Conservation (phyloP, 2,329 filamentous ascomycete species). For the Scolecobasidium constrictum region DNA sequence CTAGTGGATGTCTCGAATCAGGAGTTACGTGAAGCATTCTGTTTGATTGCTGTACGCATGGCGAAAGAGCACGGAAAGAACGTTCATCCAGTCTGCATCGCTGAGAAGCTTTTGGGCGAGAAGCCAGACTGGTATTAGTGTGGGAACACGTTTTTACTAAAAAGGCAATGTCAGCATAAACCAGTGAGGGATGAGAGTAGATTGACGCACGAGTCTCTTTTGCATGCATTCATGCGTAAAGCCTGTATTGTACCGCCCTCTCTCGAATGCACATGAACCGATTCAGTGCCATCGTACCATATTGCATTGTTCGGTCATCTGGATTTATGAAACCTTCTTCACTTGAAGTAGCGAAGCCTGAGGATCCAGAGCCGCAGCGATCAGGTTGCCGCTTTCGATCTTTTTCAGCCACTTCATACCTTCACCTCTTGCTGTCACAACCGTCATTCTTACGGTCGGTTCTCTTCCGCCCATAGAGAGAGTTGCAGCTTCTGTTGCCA, state of each 20-base stretch:
- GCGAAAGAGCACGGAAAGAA: not conserved
- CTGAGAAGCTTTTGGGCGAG: constrained; percentile 3
- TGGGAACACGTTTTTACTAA: too few species aligned
- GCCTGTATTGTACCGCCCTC: too few species aligned
- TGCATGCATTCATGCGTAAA: too few species aligned
- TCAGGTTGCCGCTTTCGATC: constrained; percentile 45
- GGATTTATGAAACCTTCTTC: constrained; percentile 1
- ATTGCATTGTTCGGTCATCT: too few species aligned
- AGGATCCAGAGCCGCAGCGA: constrained; percentile 11
- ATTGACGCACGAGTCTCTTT: too few species aligned
- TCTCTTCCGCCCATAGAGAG: constrained; percentile 38
- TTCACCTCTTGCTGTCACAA: constrained; percentile 64
- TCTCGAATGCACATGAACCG: too few species aligned
- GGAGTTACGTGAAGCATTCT: constrained; percentile 4
- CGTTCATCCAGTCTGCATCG: constrained; percentile 8
- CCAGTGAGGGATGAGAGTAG: too few species aligned
- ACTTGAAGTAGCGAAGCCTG: constrained; percentile 1
- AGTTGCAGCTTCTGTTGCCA: constrained; percentile 16
- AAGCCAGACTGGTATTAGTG: constrained; percentile 1
- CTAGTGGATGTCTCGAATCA: constrained; percentile 1
- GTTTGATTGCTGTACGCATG: not conserved
- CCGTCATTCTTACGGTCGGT: constrained; percentile 56
- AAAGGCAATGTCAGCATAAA: too few species aligned
- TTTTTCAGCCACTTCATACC: constrained; percentile 68
- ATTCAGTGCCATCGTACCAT: too few species aligned